Evolutionary conservation across 164 flowering plant genomes (phyloP).

Genomic region (Euptelea pleiosperma): DNA sequence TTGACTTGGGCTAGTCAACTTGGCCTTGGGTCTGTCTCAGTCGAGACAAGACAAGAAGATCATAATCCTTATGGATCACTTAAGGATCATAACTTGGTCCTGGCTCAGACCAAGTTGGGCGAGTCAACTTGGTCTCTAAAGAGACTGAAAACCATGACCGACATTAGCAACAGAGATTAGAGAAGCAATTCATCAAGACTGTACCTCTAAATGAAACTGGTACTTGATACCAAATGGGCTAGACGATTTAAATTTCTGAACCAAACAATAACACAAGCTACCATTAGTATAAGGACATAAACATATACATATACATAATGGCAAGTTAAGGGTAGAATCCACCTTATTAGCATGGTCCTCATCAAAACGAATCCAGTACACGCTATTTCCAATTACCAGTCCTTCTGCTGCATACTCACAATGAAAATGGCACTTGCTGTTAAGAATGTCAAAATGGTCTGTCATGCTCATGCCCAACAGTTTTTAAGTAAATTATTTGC

Average conservation of each 20-base stretch:
- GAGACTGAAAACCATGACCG: background rate
- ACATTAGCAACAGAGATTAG: background rate
- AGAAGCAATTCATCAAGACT: background rate
- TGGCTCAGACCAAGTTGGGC: too few relatives aligned
- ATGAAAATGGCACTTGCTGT: background rate
- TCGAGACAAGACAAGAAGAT: too few relatives aligned
- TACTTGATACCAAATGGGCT: constrained; percentile 90
- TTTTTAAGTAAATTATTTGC: too few relatives aligned
- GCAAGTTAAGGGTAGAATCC: constrained; percentile 3
- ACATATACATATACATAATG: background rate
- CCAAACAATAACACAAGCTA: constrained; percentile 14
- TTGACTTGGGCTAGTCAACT: too few relatives aligned
- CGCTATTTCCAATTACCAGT: constrained; percentile 78
- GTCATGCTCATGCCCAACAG: background rate
- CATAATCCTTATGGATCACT: too few relatives aligned
- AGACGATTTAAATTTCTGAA: constrained; percentile 82
- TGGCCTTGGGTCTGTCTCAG: too few relatives aligned
- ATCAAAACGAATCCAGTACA: constrained; percentile 84
- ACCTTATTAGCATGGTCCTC: constrained; percentile 82
- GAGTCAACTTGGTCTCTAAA: too few relatives aligned
- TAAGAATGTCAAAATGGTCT: constrained; percentile 2
- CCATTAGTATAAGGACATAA: constrained; percentile 7
- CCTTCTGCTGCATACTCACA: constrained; percentile 66
- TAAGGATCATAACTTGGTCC: too few relatives aligned
- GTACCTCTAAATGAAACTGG: constrained; percentile 92